Base-by-base conservation (phyloP, 2,329 filamentous ascomycete species). In the Curvularia lunata region DNA sequence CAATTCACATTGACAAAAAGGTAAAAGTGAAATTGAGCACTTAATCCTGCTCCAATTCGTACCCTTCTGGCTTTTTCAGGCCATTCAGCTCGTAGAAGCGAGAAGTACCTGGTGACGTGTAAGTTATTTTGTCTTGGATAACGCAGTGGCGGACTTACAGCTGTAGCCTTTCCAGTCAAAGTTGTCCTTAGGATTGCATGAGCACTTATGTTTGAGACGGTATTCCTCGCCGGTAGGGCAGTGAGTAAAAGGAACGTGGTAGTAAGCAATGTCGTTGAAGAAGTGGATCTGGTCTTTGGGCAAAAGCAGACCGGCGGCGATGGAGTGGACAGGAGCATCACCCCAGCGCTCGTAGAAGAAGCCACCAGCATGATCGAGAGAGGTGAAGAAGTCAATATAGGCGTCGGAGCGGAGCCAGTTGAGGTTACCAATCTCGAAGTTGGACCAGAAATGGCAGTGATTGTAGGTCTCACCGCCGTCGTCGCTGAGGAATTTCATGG, bases 261-360 rank as follows among this genome's bases (percentile, higher is more conserved):
- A 97, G 80, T 99, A 99, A 58, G 91, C 94, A 71, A 99, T 99
- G 73, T 99, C 94, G 78, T 99, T 91, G 83, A 98, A 99, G 83
- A 99, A 99, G 78, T 99, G 95, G 62, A 99, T 88, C 77, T 99
- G 88, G 48, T 95, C 90, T 82, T 96, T 97, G 78, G 91, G 89
- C 64, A 99, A 84, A 78, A 98, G 85, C 40, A 99, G 81, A 59
- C 85, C 85, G 3, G 95, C 95, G 13, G 91, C 95, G 67, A 99
- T 97, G n/a, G 94, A 97, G 81, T 99, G 95, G 5, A 99, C 92
- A 0, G 95, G 95, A 5, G 95, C 95, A 79, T 99, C 94, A 59
- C 94, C 94, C 94, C 94, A 99, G 70, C 94, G 89, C 80, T 99
- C 95, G 78, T 98, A 98, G 84, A 97, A 98, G 85, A 99, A 99